A percentile compares a stretch with the other conserved stretches of the same genome.
These are phyloP conservation scores for Aspergillus sp. DNA, from an alignment of 2,329 filamentous ascomycete genomes.

Conservation along the genomic window DNA sequence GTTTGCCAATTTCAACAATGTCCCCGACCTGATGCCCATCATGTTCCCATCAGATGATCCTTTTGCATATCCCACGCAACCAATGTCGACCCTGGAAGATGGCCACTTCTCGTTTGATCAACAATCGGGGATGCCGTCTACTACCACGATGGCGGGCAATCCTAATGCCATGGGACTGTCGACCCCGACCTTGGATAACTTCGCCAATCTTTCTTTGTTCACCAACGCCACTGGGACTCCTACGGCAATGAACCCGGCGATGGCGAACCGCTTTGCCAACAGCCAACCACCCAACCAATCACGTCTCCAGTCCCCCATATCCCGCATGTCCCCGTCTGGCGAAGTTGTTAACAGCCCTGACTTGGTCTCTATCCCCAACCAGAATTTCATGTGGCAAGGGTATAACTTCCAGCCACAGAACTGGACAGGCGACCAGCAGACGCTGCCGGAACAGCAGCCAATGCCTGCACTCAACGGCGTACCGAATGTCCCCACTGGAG, in stretches of 20 bases:
- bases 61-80: slow-evolving; percentile 45
- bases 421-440: slow-evolving; percentile 12
- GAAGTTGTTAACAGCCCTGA: slow-evolving; percentile 34
- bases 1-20: slow-evolving; percentile 24
- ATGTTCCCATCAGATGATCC: slow-evolving; percentile 47
- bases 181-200: slow-evolving; percentile 22
- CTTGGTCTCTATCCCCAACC: slow-evolving; percentile 36
- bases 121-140: slow-evolving; percentile 8
- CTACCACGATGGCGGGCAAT: slow-evolving; percentile 9
- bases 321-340: slow-evolving; percentile 19
- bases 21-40: slow-evolving; percentile 44
- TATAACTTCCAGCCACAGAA: slow-evolving; percentile 28
- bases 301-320: slow-evolving; percentile 27
- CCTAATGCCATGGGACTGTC: slow-evolving; percentile 11
- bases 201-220: slow-evolving; percentile 21
- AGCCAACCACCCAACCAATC: slow-evolving; percentile 16
- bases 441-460: slow-evolving; percentile 17
- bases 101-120: slow-evolving; percentile 30
- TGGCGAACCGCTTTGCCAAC: slow-evolving; percentile 22
- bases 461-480: slow-evolving; percentile 13
- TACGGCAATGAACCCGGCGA: slow-evolving; percentile 17
- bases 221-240: slow-evolving; percentile 14
- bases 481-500: slow-evolving; percentile 19
- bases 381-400: slow-evolving; percentile 36
- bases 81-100: slow-evolving; percentile 41